phyloP scores from a whole-genome alignment of 164 flowering plant genomes.

The Taxillus chinensis region DNA sequence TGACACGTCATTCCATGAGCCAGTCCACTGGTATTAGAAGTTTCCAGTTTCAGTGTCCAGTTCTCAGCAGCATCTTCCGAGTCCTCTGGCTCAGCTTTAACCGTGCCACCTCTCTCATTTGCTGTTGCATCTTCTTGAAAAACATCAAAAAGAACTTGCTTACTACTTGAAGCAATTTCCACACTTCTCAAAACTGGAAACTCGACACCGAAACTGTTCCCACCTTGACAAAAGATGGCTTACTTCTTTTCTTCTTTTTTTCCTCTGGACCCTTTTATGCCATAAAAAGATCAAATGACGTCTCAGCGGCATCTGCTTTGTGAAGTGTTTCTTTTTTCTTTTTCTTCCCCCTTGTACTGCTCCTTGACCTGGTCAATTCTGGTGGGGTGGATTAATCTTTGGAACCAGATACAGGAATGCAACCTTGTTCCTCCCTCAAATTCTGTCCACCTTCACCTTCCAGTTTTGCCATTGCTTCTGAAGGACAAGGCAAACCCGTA shows the following conservation, averaged over 20 bases:
- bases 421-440: conserved; percentile 9
- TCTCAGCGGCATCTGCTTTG: conserved; percentile 84
- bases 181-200: conserved; percentile 19
- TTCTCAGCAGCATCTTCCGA: conserved; percentile 94
- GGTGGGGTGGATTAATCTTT: conserved; percentile 28
- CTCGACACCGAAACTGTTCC: too few relatives aligned
- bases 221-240: too few relatives aligned
- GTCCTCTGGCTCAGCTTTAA: conserved; percentile 64
- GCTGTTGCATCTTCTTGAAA: conserved; percentile 17
- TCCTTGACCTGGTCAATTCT: conserved; percentile 38
- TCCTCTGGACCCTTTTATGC: conserved; percentile 86
- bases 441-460: conserved; percentile 26
- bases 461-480: conserved; percentile 15
- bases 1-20: conserved; percentile 5
- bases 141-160: conserved; percentile 22
- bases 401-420: conserved; percentile 16
- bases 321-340: conserved; percentile 53
- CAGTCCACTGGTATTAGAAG: conserved; percentile 20
- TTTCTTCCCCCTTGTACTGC: conserved; percentile 37
- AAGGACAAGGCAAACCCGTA: conserved; percentile 11
- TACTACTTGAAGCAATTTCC: conserved; percentile 15
- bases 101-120: conserved; percentile 18
- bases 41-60: conserved; percentile 48
- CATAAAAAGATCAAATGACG: conserved; percentile 67
- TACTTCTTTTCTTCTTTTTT: conserved; percentile 32